Base-by-base conservation (phyloP, 2,329 filamentous ascomycete genomes). In the Thermoascus crustaceus region DNA sequence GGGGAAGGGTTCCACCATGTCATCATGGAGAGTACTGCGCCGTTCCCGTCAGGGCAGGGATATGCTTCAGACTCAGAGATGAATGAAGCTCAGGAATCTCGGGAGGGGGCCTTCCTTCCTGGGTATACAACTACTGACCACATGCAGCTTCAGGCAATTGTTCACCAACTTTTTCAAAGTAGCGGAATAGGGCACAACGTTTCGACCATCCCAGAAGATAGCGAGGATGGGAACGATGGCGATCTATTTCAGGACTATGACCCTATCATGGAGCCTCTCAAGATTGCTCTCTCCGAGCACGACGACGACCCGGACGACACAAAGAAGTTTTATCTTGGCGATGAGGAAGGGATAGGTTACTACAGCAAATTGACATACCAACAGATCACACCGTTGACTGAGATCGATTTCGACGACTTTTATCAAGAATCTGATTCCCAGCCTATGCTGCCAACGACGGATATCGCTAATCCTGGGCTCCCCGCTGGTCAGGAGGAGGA, bases 271-370 rank as follows among this genome's bases (percentile, higher is more conserved):
- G 37, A 45, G 1, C 46, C 49, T 6, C 40, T 21, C 4, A 25
- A 17, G 9, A 18, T 18, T 2, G 16, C 42, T 2, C 37, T 43
- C 1, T 40, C 43, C 1, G 34, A 36, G 5, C 33, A 39, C 6
- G 52, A 55, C 19, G 47, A 53, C 17, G 54, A 60, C 11, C 40
- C 50, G 5, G 53, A 58, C 26, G 54, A 61, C 24, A 50, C 53
- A n/a, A 42, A 52, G 14, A 51, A 45, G 20, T 60, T 60, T 13
- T 60, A 60, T 35, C 47, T 49, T 0, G 54, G 52, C 19, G 45
- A 52, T 16, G 50, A 48, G 17, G 44, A 47, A 31, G 44, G 38
- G 41, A 25, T 39, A 39, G 20, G 22, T n/a, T n/a, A n/a, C n/a
- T n/a, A n/a, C 36, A 3, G 35, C 17, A 33, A 23, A 8, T 13